These are phyloP conservation scores for Cystobasidiopsis lactophilus DNA, from an alignment of 768 basidiomycete genomes.

Conservation along the genomic window DNA sequence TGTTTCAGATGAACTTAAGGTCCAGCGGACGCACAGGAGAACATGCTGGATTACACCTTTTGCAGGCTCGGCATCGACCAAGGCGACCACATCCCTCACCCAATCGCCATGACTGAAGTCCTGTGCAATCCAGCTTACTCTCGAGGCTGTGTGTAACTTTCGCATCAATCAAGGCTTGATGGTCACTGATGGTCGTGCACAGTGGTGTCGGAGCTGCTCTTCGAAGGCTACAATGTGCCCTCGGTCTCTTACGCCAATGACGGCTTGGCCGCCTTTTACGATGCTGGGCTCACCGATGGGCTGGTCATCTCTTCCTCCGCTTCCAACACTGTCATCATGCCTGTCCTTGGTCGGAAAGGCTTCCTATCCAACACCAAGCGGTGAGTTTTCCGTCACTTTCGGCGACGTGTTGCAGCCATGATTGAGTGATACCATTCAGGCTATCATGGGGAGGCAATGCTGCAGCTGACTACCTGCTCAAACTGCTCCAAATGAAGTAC, in stretches of 20 bases:
- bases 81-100: slow-evolving; percentile 51
- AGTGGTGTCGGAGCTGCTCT: slow-evolving; percentile 93
- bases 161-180: neutral
- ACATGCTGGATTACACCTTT: slow-evolving; percentile 78
- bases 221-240: slow-evolving; percentile 75
- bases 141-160: slow-evolving; percentile 42
- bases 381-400: slow-evolving; percentile 29
- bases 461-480: slow-evolving; percentile 73
- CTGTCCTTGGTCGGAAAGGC: slow-evolving; percentile 59
- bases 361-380: slow-evolving; percentile 68
- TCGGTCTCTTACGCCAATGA: slow-evolving; percentile 73
- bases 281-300: slow-evolving; percentile 43
- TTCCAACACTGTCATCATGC: slow-evolving; percentile 72
- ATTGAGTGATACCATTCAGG: slow-evolving; percentile 29
- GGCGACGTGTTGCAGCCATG: neutral
- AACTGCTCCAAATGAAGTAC: slow-evolving; percentile 85
- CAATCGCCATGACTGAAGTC: slow-evolving; percentile 81
- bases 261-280: slow-evolving; percentile 75
- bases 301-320: slow-evolving; percentile 79
- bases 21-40: slow-evolving; percentile 75
- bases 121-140: slow-evolving; percentile 74
- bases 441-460: slow-evolving; percentile 88
- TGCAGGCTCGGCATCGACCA: slow-evolving; percentile 57
- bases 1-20: neutral
- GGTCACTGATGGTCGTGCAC: slow-evolving; percentile 4